Evolutionary conservation across 2,329 filamentous ascomycete genomes (phyloP), one percentile per base, ranked within the genome.

Genomic region (Microcera coccophila): DNA sequence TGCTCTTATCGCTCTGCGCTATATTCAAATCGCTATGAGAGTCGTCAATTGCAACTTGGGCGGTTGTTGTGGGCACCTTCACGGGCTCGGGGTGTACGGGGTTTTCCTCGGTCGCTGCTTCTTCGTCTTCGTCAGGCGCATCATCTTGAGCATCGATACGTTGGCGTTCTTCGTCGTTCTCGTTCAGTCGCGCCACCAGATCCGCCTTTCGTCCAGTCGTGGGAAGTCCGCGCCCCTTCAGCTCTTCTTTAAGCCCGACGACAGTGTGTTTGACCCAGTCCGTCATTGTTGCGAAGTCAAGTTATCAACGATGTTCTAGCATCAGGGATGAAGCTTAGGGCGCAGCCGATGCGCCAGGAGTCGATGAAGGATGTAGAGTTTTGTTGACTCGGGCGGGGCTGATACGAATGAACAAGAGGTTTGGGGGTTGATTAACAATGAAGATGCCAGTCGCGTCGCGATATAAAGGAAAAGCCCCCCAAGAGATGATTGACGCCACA

Each of bases 191-290:
- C 47, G 83, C 76, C 42, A 90, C 74, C 36, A 90, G 76, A 46
- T 85, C 85, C 18, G 81, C 75, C 62, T 90, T 87, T 39, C 89
- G 73, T 8, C 87, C 87, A 18, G 78, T 78, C 48, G 81, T 77
- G 5, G 81, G 70, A 29, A 90, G 76, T n/a, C 82, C 81, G 50
- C 85, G 79, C 45, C 72, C 74, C 66, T 87, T 89, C 32, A 90
- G 74, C 70, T 90, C 85, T 17, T 79, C 79, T 65, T 84, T 85
- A 45, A 91, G 75, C 58, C 90, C 84, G 24, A 82, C 73, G 49
- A 91, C 87, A 67, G 87, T 90, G 58, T 83, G 75, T 64, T 70
- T 75, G 48, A 64, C 67, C 70, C 74, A 80, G 54, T 78, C 75
- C 39, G 67, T 65, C 72, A 75, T 77, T 49, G 46, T 66, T 53